Base-by-base conservation (phyloP, 257 asterid species). In the Nicotiana knightiana region DNA sequence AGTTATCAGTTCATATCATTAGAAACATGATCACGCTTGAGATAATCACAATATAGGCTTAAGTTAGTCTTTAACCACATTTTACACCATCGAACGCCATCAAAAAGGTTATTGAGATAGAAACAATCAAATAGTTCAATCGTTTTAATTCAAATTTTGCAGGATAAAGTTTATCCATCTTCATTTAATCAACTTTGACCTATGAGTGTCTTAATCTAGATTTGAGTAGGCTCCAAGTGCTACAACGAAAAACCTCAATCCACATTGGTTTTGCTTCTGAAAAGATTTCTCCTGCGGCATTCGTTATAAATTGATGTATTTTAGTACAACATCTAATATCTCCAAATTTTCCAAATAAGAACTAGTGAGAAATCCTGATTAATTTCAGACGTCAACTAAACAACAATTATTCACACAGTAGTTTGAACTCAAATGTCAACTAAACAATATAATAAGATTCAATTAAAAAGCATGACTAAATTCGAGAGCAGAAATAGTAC, bases 401-500 rank as follows among this genome's bases (percentile, higher is more conserved):
- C 35, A 70, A 67, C 15, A 37, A 9, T 37, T n/a, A 12, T 21
- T 43, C 58, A 70, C 35, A 43, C n/a, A n/a, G 77, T 13, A 70
- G 77, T 21, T 43, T 70, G 58, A 46, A 71, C 21, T 46, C 78
- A 46, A 71, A 71, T 71, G 4, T 6, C 37, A 28, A 46, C 24
- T 43, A 71, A 21, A 43, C 3, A 11, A 71, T 46, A 16, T n/a
- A 10, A 46, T 71, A 71, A 71, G 57, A 46, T 6, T 6, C 6
- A 32, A 32, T 7, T 46, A 32, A 32, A 21, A 8, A 30, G 9
- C 7, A 48, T 15, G 43, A 57, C 35, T 9, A 51, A 76, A 16
- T 21, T 37, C 16, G 1, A 17, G 68, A 58, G 9, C 8, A 6
- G 48, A 53, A 10, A 26, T 6, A 67, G 24, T 89, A 91, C 97